These are phyloP conservation scores for Helenozyma rhizophorensis DNA, from an alignment of 805 yeast genomes.

Conservation along the genomic window DNA sequence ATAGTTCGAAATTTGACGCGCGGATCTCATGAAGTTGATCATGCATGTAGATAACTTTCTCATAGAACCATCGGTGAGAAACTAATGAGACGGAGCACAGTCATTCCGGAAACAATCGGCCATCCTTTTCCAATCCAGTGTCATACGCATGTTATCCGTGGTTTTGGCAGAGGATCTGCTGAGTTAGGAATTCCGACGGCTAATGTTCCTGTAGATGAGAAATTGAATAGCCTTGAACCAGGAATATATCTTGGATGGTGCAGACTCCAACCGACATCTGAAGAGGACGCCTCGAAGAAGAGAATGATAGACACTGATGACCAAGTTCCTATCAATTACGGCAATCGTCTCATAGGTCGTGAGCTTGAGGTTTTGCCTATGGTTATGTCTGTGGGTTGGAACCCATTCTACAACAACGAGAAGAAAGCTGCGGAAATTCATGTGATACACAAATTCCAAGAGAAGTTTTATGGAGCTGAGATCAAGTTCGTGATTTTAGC, in stretches of 20 bases:
- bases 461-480: constrained; percentile 77
- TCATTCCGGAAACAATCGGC: constrained; percentile 40
- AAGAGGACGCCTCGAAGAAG: constrained; percentile 6
- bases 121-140: constrained; percentile 48
- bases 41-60: too few species aligned
- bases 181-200: constrained; percentile 97
- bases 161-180: constrained; percentile 93
- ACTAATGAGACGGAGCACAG: constrained; percentile 42
- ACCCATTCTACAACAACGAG: constrained; percentile 81
- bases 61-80: too few species aligned
- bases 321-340: constrained; percentile 52
- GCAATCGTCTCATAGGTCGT: constrained; percentile 42
- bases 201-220: constrained; percentile 62
- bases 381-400: constrained; percentile 96
- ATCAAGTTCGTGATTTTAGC: constrained; percentile 74
- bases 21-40: too few species aligned
- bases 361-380: constrained; percentile 61
- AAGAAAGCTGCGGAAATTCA: constrained; percentile 85
- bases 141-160: constrained; percentile 56
- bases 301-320: constrained; percentile 15
- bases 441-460: constrained; percentile 65
- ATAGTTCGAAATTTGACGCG: too few species aligned
- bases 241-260: constrained; percentile 94
- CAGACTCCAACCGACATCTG: constrained; percentile 20
- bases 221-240: constrained; percentile 43